Evolutionary conservation across 306 rosid species (phyloP), one percentile per base, ranked within the genome.

Genomic region (Corylus avellana): DNA sequence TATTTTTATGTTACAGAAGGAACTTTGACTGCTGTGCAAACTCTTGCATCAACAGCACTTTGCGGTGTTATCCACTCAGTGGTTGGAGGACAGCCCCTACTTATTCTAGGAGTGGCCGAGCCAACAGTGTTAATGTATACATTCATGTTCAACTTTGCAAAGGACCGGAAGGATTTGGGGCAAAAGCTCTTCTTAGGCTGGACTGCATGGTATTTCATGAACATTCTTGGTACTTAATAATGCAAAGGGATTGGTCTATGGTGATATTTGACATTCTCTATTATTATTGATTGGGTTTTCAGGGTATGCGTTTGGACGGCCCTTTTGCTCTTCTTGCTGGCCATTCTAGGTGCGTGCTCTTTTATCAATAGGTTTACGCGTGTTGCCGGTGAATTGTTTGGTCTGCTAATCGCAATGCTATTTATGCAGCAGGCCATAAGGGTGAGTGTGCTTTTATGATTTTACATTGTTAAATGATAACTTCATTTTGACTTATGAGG

Each of bases 241-340:
- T 46, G 48, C 70, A 20, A 58, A 83, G 61, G 64, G 46, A 78
- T 59, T 39, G 46, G 48, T 70, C 70, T 74, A 16, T 80, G 67
- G 12, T 71, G 69, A 75, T 78, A 35, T 72, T 76, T 68, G 76
- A 58, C 77, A 1, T 66, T 73, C 82, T 86, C 64, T 84, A 35
- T 35, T 42, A 9, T 61, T 20, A 20, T 74, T n/a, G 70, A 59
- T 63, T 88, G 20, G 59, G 77, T 39, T 39, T 77, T 71, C 78
- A 94, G 98, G 98, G 98, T 92, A 20, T 94, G 97, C 75, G 97
- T 91, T 80, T 94, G 97, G 98, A 94, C 98, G 58, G 88, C 97
- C 56, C 73, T 92, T 73, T 82, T 94, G 91, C 98, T 94, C 64
- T 94, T 92, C 84, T 84, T 90, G 89, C 88, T 94, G 78, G 93